Percentiles rank a stretch among this genome's conserved stretches.
Evolutionary conservation across 2,329 filamentous ascomycete species (phyloP).

Genomic region (Dactylella cylindrospora): DNA sequence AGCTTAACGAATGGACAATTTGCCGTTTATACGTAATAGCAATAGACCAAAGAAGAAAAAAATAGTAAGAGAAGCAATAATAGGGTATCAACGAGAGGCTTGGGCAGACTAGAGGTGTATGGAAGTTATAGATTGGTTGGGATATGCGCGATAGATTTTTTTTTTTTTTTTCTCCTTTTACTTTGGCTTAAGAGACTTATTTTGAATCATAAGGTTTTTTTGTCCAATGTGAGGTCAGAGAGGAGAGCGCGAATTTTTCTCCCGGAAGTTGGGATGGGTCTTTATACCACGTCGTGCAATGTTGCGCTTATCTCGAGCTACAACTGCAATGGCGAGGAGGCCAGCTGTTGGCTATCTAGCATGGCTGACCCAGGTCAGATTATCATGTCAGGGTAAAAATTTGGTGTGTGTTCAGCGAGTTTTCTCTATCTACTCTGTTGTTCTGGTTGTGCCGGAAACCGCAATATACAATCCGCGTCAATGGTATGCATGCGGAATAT

Average conservation of each 20-base stretch:
- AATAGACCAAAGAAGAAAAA: not conserved
- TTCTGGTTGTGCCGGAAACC: slow-evolving; percentile 7
- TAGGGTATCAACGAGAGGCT: not conserved
- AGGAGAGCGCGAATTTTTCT: not conserved
- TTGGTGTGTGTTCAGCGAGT: not conserved
- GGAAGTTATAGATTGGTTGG: not conserved
- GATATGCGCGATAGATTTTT: not conserved
- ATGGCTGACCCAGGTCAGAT: no score
- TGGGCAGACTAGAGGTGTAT: not conserved
- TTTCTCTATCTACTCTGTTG: not conserved
- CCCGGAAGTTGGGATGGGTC: slow-evolving; percentile 4
- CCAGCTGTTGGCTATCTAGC: not conserved
- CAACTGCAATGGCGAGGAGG: not conserved
- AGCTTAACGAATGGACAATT: no score
- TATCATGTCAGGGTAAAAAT: no score
- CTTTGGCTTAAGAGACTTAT: not conserved
- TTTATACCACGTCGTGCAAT: slow-evolving; percentile 20
- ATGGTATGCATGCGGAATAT: slow-evolving; percentile 22
- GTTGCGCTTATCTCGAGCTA: slow-evolving; percentile 7
- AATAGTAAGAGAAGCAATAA: not conserved
- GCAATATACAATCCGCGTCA: slow-evolving; percentile 1
- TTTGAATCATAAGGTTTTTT: not conserved
- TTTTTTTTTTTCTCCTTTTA: not conserved
- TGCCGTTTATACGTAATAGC: not conserved
- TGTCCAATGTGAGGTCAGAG: not conserved